Evolutionary conservation across 305 asterid species (phyloP).

Genomic region (Solanum hybrid): DNA sequence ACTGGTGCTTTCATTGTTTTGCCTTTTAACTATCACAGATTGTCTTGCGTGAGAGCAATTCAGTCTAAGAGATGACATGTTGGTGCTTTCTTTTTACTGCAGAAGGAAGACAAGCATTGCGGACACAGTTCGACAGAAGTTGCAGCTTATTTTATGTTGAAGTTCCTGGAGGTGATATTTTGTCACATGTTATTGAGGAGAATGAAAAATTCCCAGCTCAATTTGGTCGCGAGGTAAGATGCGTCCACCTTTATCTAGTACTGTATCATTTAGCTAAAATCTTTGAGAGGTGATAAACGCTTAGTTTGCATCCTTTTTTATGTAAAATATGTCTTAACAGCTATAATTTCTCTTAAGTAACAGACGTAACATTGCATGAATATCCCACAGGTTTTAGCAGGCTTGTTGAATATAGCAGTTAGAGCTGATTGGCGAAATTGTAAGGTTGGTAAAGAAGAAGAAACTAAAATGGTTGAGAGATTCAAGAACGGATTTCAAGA

Average conservation of each 20-base stretch:
- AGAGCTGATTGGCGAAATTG: slow-evolving; percentile 95
- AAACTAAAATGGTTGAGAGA: slow-evolving; percentile 48
- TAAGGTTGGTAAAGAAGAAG: slow-evolving; percentile 76
- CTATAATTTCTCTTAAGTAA: background rate
- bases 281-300: background rate
- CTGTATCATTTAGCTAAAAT: background rate
- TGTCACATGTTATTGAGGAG: slow-evolving; percentile 65
- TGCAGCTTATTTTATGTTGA: slow-evolving; percentile 83
- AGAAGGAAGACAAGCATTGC: slow-evolving; percentile 55
- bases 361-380: background rate
- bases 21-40: background rate
- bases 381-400: slow-evolving; percentile 71
- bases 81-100: slow-evolving; percentile 21
- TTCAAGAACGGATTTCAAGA: slow-evolving; percentile 61
- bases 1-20: background rate
- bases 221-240: slow-evolving; percentile 96
- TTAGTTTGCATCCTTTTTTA: background rate
- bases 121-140: slow-evolving; percentile 42
- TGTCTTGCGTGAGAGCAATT: background rate
- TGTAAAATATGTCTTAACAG: background rate
- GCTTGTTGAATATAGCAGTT: slow-evolving; percentile 79
- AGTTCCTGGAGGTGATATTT: slow-evolving; percentile 71
- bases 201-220: slow-evolving; percentile 79
- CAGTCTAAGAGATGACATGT: background rate
- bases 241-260: background rate